Evolutionary conservation across 768 basidiomycete genomes (phyloP).

Genomic region (Boletus sensibilis): DNA sequence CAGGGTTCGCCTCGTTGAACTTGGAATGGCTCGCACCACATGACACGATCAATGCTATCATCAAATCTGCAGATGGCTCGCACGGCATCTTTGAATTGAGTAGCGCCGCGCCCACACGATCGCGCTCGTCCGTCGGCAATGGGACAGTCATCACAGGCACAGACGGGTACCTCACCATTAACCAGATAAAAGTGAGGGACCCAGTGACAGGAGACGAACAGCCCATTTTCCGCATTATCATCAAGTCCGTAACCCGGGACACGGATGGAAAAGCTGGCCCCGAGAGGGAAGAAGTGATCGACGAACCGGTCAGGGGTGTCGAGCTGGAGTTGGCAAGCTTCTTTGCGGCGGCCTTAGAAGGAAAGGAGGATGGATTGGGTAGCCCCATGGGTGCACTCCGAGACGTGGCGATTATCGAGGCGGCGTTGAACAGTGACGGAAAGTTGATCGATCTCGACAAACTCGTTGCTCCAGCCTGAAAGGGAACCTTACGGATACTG

Average conservation of each 20-base stretch:
- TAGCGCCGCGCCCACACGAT: conserved; percentile 53
- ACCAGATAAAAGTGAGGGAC: conserved; percentile 30
- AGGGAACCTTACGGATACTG: background rate
- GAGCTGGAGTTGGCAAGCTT: conserved; percentile 57
- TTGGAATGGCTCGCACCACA: conserved; percentile 71
- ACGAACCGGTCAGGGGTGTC: conserved; percentile 52
- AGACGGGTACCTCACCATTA: conserved; percentile 57
- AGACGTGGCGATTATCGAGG: conserved; percentile 82
- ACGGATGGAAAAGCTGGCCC: conserved; percentile 18
- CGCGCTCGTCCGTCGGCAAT: conserved; percentile 32
- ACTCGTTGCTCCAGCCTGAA: conserved; percentile 22
- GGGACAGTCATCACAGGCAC: conserved; percentile 56
- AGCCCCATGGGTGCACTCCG: conserved; percentile 60
- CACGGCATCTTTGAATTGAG: conserved; percentile 65
- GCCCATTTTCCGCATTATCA: conserved; percentile 36
- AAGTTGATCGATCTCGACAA: conserved; percentile 53
- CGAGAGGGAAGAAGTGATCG: conserved; percentile 47
- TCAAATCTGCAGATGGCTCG: conserved; percentile 45
- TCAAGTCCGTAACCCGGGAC: conserved; percentile 33
- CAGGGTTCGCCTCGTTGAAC: conserved; percentile 66
- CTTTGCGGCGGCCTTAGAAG: conserved; percentile 47
- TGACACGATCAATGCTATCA: conserved; percentile 69
- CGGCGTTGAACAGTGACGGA: conserved; percentile 66
- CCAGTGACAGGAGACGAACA: conserved; percentile 25
- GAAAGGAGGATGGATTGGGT: conserved; percentile 54